Evolutionary conservation across 768 basidiomycete species (phyloP), one percentile per base, ranked within the genome.

Genomic region (Heimioporus sp.): DNA sequence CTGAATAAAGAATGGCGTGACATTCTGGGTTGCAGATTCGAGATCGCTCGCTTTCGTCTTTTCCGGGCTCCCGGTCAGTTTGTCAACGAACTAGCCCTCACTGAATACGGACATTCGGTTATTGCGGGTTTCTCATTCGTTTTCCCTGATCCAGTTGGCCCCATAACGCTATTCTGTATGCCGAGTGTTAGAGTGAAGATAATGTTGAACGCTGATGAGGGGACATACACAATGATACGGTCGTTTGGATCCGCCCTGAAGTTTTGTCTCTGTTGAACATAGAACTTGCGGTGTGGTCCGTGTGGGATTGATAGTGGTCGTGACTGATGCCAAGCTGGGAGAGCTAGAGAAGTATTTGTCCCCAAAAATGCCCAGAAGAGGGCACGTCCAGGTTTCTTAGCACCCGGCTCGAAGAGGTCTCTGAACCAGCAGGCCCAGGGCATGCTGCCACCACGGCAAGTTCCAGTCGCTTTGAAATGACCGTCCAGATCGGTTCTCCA

Each of bases 61-160:
- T 41, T 51, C 55, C 2, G 3, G 0, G 5, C 44, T 45, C 20
- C 55, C 54, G 0, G 55, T 53, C 45, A 63, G 19, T 1, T 19
- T 28, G 34, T 61, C 58, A 34, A 64, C 51, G 34, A 63, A 43
- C 61, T 62, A 9, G 4, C 17, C 5, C 12, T 36, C 4, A 16
- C 17, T 31, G 8, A 11, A 41, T 10, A 20, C 37, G 10, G 37
- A 19, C 15, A 28, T 44, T 34, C 37, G 5, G 39, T 6, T 12
- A 17, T 28, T 4, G 43, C 2, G 11, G n/a, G 38, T 1, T 17
- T 44, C 17, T 63, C 64, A 20, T 60, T 63, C 7, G 51, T 60
- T 51, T 63, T 65, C 9, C 64, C 64, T 5, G 64, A 50, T 30
- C 64, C 64, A 3, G 61, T 65, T 13, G 56, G 64, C 0, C 64